Conservation (phyloP, 768 basidiomycete genomes). For the Phaeotremella fagi region DNA sequence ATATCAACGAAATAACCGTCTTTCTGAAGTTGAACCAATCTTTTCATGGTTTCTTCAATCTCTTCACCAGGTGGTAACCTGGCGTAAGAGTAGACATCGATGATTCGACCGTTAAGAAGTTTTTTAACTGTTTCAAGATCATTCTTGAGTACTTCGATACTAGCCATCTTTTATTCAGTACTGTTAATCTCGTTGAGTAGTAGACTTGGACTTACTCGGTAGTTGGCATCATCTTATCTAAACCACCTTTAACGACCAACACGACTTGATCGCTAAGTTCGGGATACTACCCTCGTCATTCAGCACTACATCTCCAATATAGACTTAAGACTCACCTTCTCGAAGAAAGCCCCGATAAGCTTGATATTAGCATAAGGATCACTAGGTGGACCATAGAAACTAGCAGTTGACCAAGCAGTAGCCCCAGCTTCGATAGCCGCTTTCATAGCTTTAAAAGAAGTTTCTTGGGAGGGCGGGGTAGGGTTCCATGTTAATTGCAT, state of each 20-base stretch:
- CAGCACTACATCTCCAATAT: neutral
- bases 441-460: conserved; percentile 62
- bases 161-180: conserved; percentile 1
- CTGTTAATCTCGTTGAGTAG: neutral
- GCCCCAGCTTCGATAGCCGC: conserved; percentile 45
- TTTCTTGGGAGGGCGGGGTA: conserved; percentile 55
- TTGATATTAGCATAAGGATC: conserved; percentile 53
- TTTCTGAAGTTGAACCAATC: conserved; percentile 53
- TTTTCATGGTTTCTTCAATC: conserved; percentile 53
- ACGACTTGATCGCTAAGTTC: conserved; percentile 53
- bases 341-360: conserved; percentile 56
- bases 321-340: conserved; percentile 35
- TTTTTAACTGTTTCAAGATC: conserved; percentile 54
- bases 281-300: conserved; percentile 24
- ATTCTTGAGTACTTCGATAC: conserved; percentile 52
- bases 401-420: conserved; percentile 49
- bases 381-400: conserved; percentile 57
- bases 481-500: conserved; percentile 61
- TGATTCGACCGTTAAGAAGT: conserved; percentile 55
- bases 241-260: conserved; percentile 55
- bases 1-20: conserved; percentile 56
- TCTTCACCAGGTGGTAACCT: conserved; percentile 50
- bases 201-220: neutral
- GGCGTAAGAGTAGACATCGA: conserved; percentile 56
- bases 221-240: conserved; percentile 7